Evolutionary conservation across 805 yeast species (phyloP), one percentile per base, ranked within the genome.

Genomic region (Hyphopichia homilentoma): DNA sequence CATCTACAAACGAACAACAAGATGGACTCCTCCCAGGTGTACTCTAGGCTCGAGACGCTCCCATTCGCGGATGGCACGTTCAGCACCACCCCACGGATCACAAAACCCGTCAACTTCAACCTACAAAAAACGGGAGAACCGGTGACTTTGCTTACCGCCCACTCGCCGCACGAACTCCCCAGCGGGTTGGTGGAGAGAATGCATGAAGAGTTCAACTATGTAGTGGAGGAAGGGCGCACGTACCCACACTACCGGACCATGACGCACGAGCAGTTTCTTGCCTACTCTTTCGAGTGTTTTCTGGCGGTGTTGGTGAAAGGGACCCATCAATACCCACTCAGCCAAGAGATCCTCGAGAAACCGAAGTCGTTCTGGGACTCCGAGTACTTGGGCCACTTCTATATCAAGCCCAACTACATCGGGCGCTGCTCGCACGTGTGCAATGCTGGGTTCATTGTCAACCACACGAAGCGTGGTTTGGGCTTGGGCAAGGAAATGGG

Each of bases 361-460:
- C 30, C 40, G 12, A 28, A 29, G 2, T 36, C 33, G 2, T 45
- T 44, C 28, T 77, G 82, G 79, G 59, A 64, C 4, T 49, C 62
- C 1, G 41, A 45, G 5, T 73, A 79, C 38, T 52, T 86, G 27
- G 97, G 96, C 1, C 75, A 84, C 2, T 84, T 81, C 52, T 84
- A 81, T 54, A 67, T 88, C 47, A 87, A 84, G 50, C 96, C 97
- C 12, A 89, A 89, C 57, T 89, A 88, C 52, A 59, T 68, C 2
- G 96, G 95, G 6, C 72, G 95, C 36, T 81, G 90, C 41, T 77
- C 93, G 0, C 96, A 89, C 48, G 81, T 77, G 18, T 86, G 96
- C 48, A 89, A 89, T 53, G 96, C 80, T 0, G 96, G 94, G 0
- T 89, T 89, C 50, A 52, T 87, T 7, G 95, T 89, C 5, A 73